Evolutionary conservation across 2,329 filamentous ascomycete genomes (phyloP).

Genomic region (Didymella segeticola): DNA sequence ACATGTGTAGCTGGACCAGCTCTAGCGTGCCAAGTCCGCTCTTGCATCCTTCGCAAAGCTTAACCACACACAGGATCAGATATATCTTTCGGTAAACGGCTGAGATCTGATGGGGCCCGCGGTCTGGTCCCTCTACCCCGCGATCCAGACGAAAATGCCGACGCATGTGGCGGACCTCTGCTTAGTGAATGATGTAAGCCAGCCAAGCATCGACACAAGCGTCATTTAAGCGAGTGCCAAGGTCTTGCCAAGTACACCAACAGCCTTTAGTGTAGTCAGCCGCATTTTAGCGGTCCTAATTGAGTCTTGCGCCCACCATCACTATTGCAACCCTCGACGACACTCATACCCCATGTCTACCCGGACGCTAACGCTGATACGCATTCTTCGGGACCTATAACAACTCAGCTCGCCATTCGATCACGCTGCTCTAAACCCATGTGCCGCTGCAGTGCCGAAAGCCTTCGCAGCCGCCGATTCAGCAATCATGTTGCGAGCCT

Average conservation of each 20-base stretch:
- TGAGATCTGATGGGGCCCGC: background rate
- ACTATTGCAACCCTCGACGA: background rate
- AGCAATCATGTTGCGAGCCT: background rate
- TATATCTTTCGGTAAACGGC: background rate
- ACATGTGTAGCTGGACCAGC: background rate
- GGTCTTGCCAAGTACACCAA: background rate
- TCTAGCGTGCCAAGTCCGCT: background rate
- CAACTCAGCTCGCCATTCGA: background rate
- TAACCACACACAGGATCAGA: background rate
- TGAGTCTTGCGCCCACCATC: background rate
- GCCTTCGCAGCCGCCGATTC: background rate
- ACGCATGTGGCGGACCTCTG: too few relatives aligned
- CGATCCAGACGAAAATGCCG: background rate
- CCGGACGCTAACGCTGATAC: background rate
- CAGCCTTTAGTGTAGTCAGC: too few relatives aligned
- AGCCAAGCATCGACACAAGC: background rate
- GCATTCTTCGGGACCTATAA: background rate
- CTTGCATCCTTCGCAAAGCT: conserved; percentile 1
- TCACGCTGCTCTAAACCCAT: background rate
- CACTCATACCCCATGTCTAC: background rate
- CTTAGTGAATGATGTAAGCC: too few relatives aligned
- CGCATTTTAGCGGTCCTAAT: too few relatives aligned
- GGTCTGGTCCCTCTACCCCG: background rate
- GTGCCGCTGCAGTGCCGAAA: background rate
- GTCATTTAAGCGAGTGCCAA: background rate